A percentile compares a stretch with the other conserved stretches of the same genome.
These are phyloP conservation scores for Kwoniella sp. DNA, from an alignment of 768 basidiomycete species.

Conservation along the genomic window DNA sequence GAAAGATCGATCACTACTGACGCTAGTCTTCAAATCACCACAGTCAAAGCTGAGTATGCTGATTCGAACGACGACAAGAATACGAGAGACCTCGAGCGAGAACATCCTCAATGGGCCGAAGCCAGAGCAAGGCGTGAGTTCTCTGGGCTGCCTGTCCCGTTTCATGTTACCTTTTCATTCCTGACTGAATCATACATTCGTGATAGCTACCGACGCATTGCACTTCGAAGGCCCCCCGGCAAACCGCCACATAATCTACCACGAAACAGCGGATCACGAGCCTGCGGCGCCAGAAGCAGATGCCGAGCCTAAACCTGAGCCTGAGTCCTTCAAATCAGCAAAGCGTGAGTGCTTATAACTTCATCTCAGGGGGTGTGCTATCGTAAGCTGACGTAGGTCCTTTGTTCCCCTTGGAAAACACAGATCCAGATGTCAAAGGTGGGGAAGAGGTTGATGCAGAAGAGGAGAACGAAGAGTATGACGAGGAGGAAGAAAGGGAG, in stretches of 20 bases:
- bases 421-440: constrained; percentile 1
- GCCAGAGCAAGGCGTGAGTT: constrained; percentile 15
- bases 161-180: too few relatives aligned
- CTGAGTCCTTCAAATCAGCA: neutral
- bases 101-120: constrained; percentile 19
- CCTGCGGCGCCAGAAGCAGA: neutral
- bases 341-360: constrained; percentile 3
- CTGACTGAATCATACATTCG: too few relatives aligned
- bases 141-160: neutral
- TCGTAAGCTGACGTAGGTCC: constrained; percentile 5
- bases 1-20: too few relatives aligned
- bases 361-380: too few relatives aligned
- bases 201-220: constrained; percentile 7
- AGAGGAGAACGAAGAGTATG: constrained; percentile 2
- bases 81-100: constrained; percentile 12
- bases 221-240: constrained; percentile 7
- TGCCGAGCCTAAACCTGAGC: neutral
- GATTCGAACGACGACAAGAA: constrained; percentile 18
- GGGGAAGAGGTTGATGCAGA: constrained; percentile 6
- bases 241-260: constrained; percentile 4
- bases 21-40: neutral
- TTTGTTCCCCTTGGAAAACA: neutral
- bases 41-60: constrained; percentile 29
- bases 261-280: neutral
- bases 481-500: constrained; percentile 17